Evolutionary conservation across 768 basidiomycete genomes (phyloP).

Genomic region (Lactifluus subvellereus): DNA sequence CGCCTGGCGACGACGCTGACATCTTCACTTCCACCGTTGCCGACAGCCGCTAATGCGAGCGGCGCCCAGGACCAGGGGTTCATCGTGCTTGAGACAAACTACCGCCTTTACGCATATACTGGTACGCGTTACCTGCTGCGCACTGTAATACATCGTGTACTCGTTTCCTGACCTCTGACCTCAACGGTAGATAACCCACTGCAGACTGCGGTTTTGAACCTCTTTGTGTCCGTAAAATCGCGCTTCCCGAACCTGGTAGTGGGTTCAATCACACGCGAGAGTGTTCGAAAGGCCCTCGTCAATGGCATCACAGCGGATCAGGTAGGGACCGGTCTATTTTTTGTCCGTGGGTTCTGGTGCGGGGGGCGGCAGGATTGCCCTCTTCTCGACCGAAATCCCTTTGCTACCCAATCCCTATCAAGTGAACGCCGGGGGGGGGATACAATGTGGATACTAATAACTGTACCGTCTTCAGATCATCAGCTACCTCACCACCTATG

Average conservation of each 20-base stretch:
- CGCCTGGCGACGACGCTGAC: constrained; percentile 92
- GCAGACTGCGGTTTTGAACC: constrained; percentile 91
- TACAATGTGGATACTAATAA: neutral
- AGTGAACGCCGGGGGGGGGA: neutral
- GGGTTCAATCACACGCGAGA: constrained; percentile 90
- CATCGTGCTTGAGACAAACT: constrained; percentile 96
- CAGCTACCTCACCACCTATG: constrained; percentile 88
- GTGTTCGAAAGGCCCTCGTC: constrained; percentile 86
- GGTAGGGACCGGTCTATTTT: constrained; percentile 40
- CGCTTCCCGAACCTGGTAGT: constrained; percentile 98
- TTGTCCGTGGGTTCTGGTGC: neutral
- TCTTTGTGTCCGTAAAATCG: constrained; percentile 88
- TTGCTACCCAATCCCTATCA: neutral
- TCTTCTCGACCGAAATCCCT: neutral
- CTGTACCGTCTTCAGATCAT: constrained; percentile 62
- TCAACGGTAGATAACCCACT: constrained; percentile 74
- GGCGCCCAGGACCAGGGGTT: constrained; percentile 75
- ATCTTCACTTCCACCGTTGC: constrained; percentile 78
- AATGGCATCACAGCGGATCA: constrained; percentile 98
- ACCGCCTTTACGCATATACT: constrained; percentile 96
- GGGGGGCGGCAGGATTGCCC: neutral
- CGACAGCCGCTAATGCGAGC: constrained; percentile 50
- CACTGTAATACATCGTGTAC: neutral
- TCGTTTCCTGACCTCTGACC: constrained; percentile 12
- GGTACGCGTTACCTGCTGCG: constrained; percentile 41